Evolutionary conservation across 108 stramenopile species (phyloP).

Genomic region (Stephanodiscus triporus): DNA sequence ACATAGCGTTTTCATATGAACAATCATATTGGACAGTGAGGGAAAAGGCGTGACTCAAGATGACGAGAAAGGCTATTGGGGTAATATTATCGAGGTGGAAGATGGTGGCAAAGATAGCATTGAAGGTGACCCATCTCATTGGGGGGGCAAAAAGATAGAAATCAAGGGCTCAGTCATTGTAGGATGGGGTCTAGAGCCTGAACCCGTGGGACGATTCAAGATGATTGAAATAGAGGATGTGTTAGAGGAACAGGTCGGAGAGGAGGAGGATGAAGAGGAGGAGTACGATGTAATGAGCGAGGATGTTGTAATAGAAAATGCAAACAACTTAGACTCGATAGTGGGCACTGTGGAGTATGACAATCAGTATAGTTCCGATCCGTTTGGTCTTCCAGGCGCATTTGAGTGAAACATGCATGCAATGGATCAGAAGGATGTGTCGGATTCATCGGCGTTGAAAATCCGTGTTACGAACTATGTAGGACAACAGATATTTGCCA

Average conservation of each 20-base stretch:
- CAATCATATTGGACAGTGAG: conserved; percentile 51
- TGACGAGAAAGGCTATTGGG: conserved; percentile 82
- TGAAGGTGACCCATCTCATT: conserved; percentile 3
- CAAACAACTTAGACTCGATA: conserved; percentile 27
- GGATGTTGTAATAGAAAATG: conserved; percentile 23
- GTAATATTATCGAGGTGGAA: conserved; percentile 59
- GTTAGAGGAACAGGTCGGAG: conserved; percentile 53
- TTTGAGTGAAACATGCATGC: conserved; percentile 22
- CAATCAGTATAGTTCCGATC: conserved; percentile 7
- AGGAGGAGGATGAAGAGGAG: conserved; percentile 60
- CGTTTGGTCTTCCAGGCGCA: conserved; percentile 31
- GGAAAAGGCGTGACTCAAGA: conserved; percentile 65
- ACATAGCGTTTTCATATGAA: not conserved
- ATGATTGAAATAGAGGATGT: conserved; percentile 66
- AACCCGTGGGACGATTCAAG: conserved; percentile 70
- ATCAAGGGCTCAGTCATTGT: conserved; percentile 71
- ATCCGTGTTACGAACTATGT: too few species aligned
- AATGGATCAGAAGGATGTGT: not conserved
- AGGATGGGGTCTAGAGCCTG: conserved; percentile 77
- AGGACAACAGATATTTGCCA: too few species aligned
- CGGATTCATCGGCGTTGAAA: not conserved
- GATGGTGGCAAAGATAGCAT: conserved; percentile 22
- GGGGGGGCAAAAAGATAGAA: conserved; percentile 40
- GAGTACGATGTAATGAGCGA: conserved; percentile 34
- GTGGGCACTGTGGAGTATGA: conserved; percentile 13